Evolutionary conservation across 352 stramenopile species (phyloP), one percentile per base, ranked within the genome.

Genomic region (Globisporangium nunn): DNA sequence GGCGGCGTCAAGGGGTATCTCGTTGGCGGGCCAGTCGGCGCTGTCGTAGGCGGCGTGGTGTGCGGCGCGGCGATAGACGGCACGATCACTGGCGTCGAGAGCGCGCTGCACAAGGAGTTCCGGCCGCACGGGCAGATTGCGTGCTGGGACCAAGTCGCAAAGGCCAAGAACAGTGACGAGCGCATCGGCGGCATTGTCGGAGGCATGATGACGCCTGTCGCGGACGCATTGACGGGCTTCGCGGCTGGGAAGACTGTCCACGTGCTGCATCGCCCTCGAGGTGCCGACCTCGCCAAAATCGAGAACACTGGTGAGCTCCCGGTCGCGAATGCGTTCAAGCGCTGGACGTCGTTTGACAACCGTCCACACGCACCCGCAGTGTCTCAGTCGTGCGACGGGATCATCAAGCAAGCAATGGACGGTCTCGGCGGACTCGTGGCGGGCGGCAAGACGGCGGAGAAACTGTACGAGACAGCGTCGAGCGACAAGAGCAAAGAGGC

Each of bases 81-180:
- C 2, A 45, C 54, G n/a, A 63, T 56, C 41, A 58, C 50, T 39
- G 57, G 57, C 23, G 43, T 51, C 18, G 57, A 63, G 40, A 58
- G 50, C 23, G 50, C 33, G 15, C 45, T 63, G 8, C 57, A 58
- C 33, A 15, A 44, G 6, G 41, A 63, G 50, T 63, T 52, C 41
- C 40, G 43, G 1, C 57, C 57, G 17, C 40, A 58, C 33, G 57
- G 57, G 6, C 50, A 63, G 50, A 47, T 58, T 30, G 49, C 30
- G 30, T 43, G 41, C 50, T 63, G 57, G 57, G 17, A 49, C 15
- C 43, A 52, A 44, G 57, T 52, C 0, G 33, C 28, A 6, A 58
- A 51, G 6, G 57, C 39, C 11, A 41, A 46, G 29, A 58, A 3
- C 37, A 53, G 30, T 4, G 43, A 40, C 7, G 39, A 63, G 23